Percentiles rank a stretch among this genome's conserved stretches.
Evolutionary conservation across 2,329 filamentous ascomycete species (phyloP).

Genomic region (Grosmannia serpens): DNA sequence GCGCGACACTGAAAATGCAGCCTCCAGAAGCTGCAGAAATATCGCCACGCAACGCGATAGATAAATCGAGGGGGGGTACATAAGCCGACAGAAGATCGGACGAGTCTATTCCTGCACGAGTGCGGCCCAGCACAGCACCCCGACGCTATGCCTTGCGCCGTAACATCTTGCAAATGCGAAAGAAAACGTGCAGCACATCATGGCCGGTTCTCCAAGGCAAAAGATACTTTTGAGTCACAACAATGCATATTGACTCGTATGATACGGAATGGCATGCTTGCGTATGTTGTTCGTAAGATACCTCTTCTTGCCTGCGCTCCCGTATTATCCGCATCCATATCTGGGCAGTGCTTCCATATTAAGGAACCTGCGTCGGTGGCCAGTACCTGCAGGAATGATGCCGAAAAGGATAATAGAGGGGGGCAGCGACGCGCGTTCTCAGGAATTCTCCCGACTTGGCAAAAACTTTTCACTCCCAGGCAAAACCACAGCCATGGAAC

Average conservation of each 20-base stretch:
- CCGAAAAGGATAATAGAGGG: neutral
- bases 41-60: neutral
- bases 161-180: too few species aligned
- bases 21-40: neutral
- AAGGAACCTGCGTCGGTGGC: neutral
- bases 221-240: too few species aligned
- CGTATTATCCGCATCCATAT: too few species aligned
- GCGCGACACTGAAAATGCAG: neutral
- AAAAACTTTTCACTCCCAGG: neutral
- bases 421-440: neutral
- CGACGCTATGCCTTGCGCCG: too few species aligned
- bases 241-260: too few species aligned
- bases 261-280: too few species aligned
- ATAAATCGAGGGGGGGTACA: too few species aligned
- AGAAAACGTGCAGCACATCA: neutral
- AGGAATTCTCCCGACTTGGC: neutral
- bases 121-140: neutral
- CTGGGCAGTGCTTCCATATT: too few species aligned
- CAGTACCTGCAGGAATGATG: neutral
- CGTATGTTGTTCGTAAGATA: too few species aligned
- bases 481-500: neutral
- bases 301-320: too few species aligned
- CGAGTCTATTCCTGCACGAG: neutral
- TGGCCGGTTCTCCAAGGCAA: too few species aligned
- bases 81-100: neutral